Percentiles rank a stretch among this genome's conserved stretches.
phyloP scores from a whole-genome alignment of 2,329 filamentous ascomycete genomes.

The Talaromyces sp. region DNA sequence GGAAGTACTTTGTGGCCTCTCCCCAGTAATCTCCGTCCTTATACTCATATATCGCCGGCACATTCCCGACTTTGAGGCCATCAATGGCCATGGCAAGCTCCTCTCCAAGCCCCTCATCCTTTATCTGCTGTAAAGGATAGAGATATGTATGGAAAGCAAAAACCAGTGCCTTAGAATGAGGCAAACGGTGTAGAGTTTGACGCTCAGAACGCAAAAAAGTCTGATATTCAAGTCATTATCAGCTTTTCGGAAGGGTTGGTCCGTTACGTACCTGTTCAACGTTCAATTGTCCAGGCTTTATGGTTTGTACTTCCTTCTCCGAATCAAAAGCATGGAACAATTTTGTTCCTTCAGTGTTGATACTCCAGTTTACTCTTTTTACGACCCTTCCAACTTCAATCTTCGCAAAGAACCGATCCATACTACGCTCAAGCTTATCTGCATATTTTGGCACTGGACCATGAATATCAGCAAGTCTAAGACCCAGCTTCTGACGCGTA shows the following conservation, averaged over 20 bases:
- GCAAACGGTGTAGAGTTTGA: constrained; percentile 64
- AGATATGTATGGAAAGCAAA: constrained; percentile 67
- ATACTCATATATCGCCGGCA: constrained; percentile 63
- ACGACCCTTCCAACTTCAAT: constrained; percentile 59
- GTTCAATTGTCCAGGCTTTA: constrained; percentile 45
- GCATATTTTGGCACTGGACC: constrained; percentile 60
- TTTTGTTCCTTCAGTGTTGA: constrained; percentile 40
- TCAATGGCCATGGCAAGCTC: constrained; percentile 55
- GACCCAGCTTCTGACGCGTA: constrained; percentile 57
- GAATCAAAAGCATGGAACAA: constrained; percentile 45
- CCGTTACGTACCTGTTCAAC: constrained; percentile 46
- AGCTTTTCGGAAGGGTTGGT: no score
- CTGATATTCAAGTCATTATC: constrained; percentile 27
- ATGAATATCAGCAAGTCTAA: constrained; percentile 59
- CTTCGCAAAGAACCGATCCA: constrained; percentile 64
- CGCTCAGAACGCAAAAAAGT: constrained; percentile 59
- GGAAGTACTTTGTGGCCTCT: constrained; percentile 55
- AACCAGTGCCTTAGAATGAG: constrained; percentile 56
- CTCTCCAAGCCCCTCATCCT: neutral
- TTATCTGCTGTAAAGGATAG: constrained; percentile 59
- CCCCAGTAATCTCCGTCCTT: constrained; percentile 62
- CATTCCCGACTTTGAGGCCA: constrained; percentile 59
- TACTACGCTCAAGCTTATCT: constrained; percentile 59
- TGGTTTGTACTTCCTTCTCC: constrained; percentile 18
- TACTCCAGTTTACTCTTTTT: constrained; percentile 56